Evolutionary conservation across 2,329 filamentous ascomycete genomes (phyloP), one percentile per base, ranked within the genome.

Genomic region (Chalaropsis ovoidea): DNA sequence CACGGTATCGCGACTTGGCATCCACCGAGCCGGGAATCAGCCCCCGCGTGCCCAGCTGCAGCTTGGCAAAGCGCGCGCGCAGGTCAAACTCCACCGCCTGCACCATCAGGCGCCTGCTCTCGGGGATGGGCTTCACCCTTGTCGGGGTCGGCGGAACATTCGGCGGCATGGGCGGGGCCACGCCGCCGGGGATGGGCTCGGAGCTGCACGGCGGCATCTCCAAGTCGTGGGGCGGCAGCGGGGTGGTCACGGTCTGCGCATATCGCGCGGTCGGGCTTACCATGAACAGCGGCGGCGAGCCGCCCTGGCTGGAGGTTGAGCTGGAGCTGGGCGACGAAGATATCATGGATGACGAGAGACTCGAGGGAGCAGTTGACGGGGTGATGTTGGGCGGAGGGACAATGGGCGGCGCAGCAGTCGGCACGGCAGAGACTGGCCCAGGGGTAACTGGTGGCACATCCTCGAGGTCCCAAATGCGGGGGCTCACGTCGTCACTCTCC

Each of bases 41-140:
- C 6, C 79, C 79, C 49, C 82, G 75, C 8, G 81, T 81, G n/a
- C 82, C 82, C 41, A 83, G 81, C 67, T 77, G 74, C 31, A 85
- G 72, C 10, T 75, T 73, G 3, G 82, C 82, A 64, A 74, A 75
- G 58, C 79, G 77, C 61, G 78, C 75, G 41, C 80, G 78, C 61
- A 85, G 74, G 69, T 84, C 79, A 69, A 85, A 84, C 68, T 84
- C 79, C 22, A 82, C 81, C 0, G 79, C 74, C 65, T 79, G 77
- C 58, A 85, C 77, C 77, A 83, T 83, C 65, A 84, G 76, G 10
- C 82, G 78, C 70, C 76, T 81, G 66, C 81, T 77, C 67, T 81
- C 81, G 0, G 82, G 80, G 5, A 84, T 77, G 7, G 24, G 42
- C 39, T 35, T 31, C n/a, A 56, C 10, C 52, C 13, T 56, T 31